Percentiles rank a stretch among this genome's conserved stretches.
Conservation (phyloP, 2,329 filamentous ascomycete genomes). For the Fusarium penzigii region DNA sequence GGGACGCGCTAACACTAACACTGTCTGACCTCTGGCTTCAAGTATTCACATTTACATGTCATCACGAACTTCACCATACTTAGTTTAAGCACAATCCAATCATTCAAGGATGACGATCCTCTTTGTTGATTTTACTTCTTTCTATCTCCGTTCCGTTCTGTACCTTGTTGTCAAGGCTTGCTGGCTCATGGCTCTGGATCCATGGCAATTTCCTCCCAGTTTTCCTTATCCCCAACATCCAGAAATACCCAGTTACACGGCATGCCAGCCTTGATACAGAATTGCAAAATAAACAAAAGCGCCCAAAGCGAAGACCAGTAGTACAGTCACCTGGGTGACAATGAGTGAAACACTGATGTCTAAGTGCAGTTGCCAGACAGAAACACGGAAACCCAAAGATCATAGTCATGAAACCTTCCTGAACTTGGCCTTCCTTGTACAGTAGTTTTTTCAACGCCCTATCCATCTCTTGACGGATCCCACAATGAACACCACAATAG, state of each 20-base stretch:
- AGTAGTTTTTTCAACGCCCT: not conserved
- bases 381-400: not conserved
- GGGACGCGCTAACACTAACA: too few relatives aligned
- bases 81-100: too few relatives aligned
- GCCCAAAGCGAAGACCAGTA: too few relatives aligned
- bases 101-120: not conserved
- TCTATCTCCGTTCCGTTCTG: not conserved
- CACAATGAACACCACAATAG: not conserved
- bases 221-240: not conserved
- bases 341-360: too few relatives aligned
- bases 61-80: too few relatives aligned
- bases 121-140: not conserved
- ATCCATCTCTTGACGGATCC: not conserved
- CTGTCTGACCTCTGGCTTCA: too few relatives aligned
- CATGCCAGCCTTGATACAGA: not conserved
- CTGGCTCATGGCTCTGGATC: not conserved
- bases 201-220: not conserved
- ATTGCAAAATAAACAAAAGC: not conserved
- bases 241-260: not conserved
- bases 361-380: not conserved
- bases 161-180: not conserved
- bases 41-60: too few relatives aligned
- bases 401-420: not conserved
- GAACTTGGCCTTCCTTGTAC: not conserved
- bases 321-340: too few relatives aligned